Evolutionary conservation across 2,329 filamentous ascomycete species (phyloP).

Genomic region (Fusarium zealandicum): DNA sequence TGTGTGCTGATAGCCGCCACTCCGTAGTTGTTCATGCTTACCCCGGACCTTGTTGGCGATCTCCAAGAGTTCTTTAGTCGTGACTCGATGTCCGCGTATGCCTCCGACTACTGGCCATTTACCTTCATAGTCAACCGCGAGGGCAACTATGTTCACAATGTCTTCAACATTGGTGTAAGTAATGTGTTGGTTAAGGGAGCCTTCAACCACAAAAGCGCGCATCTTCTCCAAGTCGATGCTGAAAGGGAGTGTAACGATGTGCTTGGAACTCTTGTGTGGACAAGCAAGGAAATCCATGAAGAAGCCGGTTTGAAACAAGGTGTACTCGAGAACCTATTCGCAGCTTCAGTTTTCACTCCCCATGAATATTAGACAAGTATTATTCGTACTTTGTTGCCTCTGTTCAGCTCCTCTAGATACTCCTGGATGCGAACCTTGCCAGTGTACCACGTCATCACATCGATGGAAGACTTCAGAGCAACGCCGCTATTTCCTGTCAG

Average conservation of each 20-base stretch:
- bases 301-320: constrained; percentile 60
- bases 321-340: constrained; percentile 60
- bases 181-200: constrained; percentile 49
- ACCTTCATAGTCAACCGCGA: constrained; percentile 52
- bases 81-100: constrained; percentile 49
- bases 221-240: constrained; percentile 48
- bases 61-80: constrained; percentile 45
- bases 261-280: constrained; percentile 54
- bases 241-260: constrained; percentile 49
- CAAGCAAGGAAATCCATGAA: constrained; percentile 62
- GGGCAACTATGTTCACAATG: constrained; percentile 48
- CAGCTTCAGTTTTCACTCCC: neutral
- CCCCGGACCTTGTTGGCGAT: constrained; percentile 52
- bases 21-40: constrained; percentile 30
- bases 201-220: constrained; percentile 52
- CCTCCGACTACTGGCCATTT: constrained; percentile 53
- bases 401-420: constrained; percentile 61
- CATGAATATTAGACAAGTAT: no score
- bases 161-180: constrained; percentile 55
- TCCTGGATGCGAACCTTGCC: constrained; percentile 57
- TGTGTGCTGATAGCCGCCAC: no score
- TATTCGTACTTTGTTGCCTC: constrained; percentile 47
- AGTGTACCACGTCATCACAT: constrained; percentile 55
- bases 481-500: constrained; percentile 5
- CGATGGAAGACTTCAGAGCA: constrained; percentile 23